These are phyloP conservation scores for Paspalum vaginatum DNA, from an alignment of 176 grass and related monocot species.

Conservation along the genomic window DNA sequence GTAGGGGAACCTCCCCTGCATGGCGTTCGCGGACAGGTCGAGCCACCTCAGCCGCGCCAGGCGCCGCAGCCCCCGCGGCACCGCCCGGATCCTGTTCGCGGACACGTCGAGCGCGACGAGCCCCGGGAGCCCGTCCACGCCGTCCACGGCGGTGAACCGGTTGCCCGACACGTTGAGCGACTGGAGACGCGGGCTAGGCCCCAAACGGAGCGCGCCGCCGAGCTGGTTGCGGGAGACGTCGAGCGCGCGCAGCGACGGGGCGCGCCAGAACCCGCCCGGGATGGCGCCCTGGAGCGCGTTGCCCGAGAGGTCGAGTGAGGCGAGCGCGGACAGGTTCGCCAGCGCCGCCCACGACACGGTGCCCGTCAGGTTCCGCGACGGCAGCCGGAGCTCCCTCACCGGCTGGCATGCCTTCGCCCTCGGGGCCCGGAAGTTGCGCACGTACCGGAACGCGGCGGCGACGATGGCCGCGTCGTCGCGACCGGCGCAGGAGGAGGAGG, in stretches of 20 bases:
- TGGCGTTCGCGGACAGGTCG: constrained; percentile 72
- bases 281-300: constrained; percentile 83
- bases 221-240: constrained; percentile 76
- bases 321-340: constrained; percentile 64
- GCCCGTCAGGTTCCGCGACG: constrained; percentile 68
- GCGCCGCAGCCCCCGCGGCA: constrained; percentile 55
- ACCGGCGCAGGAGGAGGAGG: constrained; percentile 37
- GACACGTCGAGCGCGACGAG: constrained; percentile 63
- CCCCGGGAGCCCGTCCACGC: constrained; percentile 39
- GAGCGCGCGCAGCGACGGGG: constrained; percentile 55
- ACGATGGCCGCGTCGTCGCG: constrained; percentile 54
- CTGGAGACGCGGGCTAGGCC: constrained; percentile 19
- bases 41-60: constrained; percentile 43
- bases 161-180: constrained; percentile 79
- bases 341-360: constrained; percentile 73
- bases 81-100: constrained; percentile 50
- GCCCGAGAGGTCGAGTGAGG: constrained; percentile 67
- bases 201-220: constrained; percentile 67
- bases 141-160: constrained; percentile 66
- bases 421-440: constrained; percentile 47
- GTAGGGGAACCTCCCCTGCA: constrained; percentile 61
- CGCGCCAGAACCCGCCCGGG: constrained; percentile 64
- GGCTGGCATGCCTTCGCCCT: constrained; percentile 1
- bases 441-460: constrained; percentile 66
- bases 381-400: constrained; percentile 49